Evolutionary conservation across 192 early-diverging fungal species (phyloP).

Genomic region (Backusella psychrophila): DNA sequence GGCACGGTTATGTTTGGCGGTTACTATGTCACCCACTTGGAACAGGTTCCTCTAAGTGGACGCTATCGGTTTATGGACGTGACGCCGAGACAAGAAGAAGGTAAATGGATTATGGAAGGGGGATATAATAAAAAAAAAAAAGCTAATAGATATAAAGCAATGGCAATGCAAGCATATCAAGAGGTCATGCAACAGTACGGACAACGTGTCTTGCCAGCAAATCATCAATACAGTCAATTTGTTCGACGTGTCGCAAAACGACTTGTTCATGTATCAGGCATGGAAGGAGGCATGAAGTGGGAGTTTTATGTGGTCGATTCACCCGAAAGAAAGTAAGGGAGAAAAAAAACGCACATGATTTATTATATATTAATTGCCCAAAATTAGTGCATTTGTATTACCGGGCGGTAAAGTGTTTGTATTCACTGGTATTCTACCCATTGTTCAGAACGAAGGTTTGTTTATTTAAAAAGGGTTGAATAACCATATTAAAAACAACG

Average conservation of each 20-base stretch:
- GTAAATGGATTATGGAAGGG: background rate
- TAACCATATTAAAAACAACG: background rate
- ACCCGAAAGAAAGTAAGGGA: conserved; percentile 63
- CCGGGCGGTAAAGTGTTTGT: conserved; percentile 98
- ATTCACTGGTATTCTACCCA: conserved; percentile 88
- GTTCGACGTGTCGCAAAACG: conserved; percentile 70
- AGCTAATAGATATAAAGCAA: no score
- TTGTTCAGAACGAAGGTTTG: conserved; percentile 65
- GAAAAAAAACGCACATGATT: no score
- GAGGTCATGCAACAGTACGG: conserved; percentile 67
- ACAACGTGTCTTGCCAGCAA: conserved; percentile 62
- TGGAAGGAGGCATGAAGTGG: conserved; percentile 76
- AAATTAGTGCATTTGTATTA: conserved; percentile 78
- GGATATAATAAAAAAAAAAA: no score
- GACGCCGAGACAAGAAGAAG: conserved; percentile 53
- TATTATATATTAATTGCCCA: background rate
- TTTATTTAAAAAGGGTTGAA: background rate
- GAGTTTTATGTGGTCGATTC: conserved; percentile 88
- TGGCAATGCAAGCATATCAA: conserved; percentile 71
- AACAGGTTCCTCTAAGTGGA: conserved; percentile 69
- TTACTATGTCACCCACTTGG: conserved; percentile 72
- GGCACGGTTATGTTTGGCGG: conserved; percentile 41
- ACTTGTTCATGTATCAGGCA: conserved; percentile 68
- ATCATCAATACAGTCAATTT: conserved; percentile 58
- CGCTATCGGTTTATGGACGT: conserved; percentile 70